Percentiles rank a stretch among this genome's conserved stretches.
phyloP scores from a whole-genome alignment of 306 rosid genomes.

The Pachyrhizus erosus region DNA sequence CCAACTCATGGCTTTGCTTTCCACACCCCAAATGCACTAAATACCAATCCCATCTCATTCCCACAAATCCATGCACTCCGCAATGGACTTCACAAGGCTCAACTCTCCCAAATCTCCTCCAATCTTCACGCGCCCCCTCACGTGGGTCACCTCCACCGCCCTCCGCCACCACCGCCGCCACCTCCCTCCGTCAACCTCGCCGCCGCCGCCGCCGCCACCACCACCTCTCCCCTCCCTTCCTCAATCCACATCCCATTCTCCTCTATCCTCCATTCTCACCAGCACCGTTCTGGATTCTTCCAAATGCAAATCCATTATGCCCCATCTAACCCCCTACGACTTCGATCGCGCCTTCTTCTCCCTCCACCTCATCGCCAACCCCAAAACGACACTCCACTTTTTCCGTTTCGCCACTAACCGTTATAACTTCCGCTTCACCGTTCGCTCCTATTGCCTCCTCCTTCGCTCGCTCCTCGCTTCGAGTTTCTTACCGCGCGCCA shows the following conservation, averaged over 20 bases:
- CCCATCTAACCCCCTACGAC: conserved; percentile 61
- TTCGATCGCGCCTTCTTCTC: conserved; percentile 62
- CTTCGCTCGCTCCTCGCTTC: conserved; percentile 63
- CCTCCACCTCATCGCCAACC: conserved; percentile 53
- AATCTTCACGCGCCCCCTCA: conserved; percentile 51
- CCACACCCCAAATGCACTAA: background rate
- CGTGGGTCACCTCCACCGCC: conserved; percentile 50
- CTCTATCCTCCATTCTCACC: conserved; percentile 62
- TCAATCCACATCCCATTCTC: conserved; percentile 28
- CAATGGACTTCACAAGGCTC: conserved; percentile 59
- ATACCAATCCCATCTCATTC: background rate
- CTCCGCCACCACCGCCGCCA: conserved; percentile 44
- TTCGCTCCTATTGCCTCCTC: conserved; percentile 68
- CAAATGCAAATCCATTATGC: conserved; percentile 56
- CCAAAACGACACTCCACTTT: conserved; percentile 61
- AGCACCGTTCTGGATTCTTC: conserved; percentile 60
- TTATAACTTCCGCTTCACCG: conserved; percentile 61
- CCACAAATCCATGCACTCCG: conserved; percentile 28
- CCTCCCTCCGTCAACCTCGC: conserved; percentile 28
- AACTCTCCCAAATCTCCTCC: conserved; percentile 37
- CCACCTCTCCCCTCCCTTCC: conserved; percentile 42
- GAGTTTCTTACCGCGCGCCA: conserved; percentile 53
- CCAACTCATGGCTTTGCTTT: too few species aligned
- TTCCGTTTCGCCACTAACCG: conserved; percentile 57
- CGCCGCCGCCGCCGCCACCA: conserved; percentile 45